phyloP scores from a whole-genome alignment of 148 eudicot species.

The Nyssa sinensis region DNA sequence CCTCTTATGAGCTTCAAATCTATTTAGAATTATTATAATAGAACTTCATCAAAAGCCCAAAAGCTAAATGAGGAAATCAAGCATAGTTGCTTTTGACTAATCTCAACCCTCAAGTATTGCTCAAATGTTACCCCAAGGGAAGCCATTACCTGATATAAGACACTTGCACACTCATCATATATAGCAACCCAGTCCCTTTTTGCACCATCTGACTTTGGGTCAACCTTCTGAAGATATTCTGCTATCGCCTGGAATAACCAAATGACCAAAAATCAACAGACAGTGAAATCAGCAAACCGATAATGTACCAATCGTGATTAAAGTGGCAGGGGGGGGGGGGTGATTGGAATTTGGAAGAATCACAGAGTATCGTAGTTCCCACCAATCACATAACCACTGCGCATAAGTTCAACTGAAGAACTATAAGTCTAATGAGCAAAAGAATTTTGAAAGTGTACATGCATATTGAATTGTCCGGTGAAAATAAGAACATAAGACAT shows the following conservation, averaged over 20 bases:
- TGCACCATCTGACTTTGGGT: constrained; percentile 99
- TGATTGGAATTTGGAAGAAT: too few relatives aligned
- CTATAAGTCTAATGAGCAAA: too few relatives aligned
- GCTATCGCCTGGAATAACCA: constrained; percentile 69
- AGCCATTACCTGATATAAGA: constrained; percentile 71
- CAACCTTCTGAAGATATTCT: constrained; percentile 95
- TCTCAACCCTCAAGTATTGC: constrained; percentile 3
- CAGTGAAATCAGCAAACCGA: too few relatives aligned
- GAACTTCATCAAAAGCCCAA: background rate
- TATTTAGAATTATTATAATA: background rate
- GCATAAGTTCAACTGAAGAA: too few relatives aligned
- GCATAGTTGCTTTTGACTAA: background rate
- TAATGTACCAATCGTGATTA: too few relatives aligned
- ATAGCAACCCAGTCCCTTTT: constrained; percentile 99
- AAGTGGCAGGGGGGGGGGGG: too few relatives aligned
- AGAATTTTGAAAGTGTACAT: too few relatives aligned
- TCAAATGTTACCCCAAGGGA: constrained; percentile 3
- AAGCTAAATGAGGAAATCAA: background rate
- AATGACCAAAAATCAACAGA: constrained; percentile 18
- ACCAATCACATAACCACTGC: too few relatives aligned
- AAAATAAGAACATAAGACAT: too few relatives aligned
- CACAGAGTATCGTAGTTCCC: too few relatives aligned
- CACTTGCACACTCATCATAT: constrained; percentile 96
- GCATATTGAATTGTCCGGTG: too few relatives aligned
- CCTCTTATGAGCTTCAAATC: background rate